Percentiles rank a stretch among this genome's conserved stretches.
Evolutionary conservation across 257 asterid genomes (phyloP).

Genomic region (Fraxinus americana): DNA sequence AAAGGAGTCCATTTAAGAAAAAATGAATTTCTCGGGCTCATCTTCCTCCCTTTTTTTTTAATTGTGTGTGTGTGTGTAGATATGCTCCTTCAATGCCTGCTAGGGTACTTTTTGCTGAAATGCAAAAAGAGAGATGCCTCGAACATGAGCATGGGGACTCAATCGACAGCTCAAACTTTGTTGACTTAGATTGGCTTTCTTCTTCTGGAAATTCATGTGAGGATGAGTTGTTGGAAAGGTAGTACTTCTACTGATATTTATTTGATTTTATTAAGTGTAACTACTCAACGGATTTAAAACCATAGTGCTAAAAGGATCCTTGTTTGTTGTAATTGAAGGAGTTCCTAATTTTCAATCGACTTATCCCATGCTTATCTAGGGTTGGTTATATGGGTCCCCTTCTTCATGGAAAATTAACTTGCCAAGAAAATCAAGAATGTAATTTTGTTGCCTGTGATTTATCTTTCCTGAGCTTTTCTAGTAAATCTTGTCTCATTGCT

Average conservation of each 20-base stretch:
- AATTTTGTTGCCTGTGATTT: no score
- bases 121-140: slow-evolving; percentile 52
- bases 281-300: neutral
- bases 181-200: slow-evolving; percentile 94
- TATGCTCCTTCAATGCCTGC: slow-evolving; percentile 59
- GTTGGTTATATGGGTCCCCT: neutral
- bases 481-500: slow-evolving; percentile 9
- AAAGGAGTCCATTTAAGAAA: neutral
- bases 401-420: neutral
- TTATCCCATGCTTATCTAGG: neutral
- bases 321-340: slow-evolving; percentile 14
- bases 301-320: slow-evolving; percentile 16
- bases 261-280: slow-evolving; percentile 3
- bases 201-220: slow-evolving; percentile 93
- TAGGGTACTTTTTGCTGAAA: slow-evolving; percentile 61
- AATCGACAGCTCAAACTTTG: slow-evolving; percentile 82
- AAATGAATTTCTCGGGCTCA: slow-evolving; percentile 15
- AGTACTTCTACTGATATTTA: slow-evolving; percentile 28
- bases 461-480: no score
- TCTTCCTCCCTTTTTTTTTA: slow-evolving; percentile 9
- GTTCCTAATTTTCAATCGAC: neutral
- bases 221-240: slow-evolving; percentile 91
- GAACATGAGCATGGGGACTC: slow-evolving; percentile 69
- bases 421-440: neutral
- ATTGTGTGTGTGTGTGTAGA: slow-evolving; percentile 31